These are phyloP conservation scores for Macrocybe gigantea DNA, from an alignment of 768 basidiomycete genomes.

Conservation along the genomic window DNA sequence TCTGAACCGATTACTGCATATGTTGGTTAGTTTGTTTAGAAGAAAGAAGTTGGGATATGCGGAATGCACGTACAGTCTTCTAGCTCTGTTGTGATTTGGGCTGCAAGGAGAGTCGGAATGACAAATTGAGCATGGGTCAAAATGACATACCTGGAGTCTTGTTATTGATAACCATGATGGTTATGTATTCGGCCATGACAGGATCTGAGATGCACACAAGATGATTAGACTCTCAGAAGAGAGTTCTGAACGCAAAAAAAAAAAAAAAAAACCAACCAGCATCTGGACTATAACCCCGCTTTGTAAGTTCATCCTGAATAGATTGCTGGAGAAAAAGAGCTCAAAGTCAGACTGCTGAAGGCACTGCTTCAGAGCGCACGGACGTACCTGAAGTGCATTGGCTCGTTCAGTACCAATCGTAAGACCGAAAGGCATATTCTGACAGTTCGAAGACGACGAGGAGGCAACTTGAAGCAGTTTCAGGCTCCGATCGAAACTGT, in stretches of 20 bases:
- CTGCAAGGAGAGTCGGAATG: slow-evolving; percentile 29
- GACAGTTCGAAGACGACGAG: slow-evolving; percentile 16
- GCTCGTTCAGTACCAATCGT: slow-evolving; percentile 79
- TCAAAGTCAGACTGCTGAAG: neutral
- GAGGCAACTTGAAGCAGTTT: slow-evolving; percentile 5
- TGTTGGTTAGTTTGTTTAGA: neutral
- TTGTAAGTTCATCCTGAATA: slow-evolving; percentile 77
- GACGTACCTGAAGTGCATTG: slow-evolving; percentile 53
- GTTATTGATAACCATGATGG: slow-evolving; percentile 93
- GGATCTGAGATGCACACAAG: slow-evolving; percentile 45
- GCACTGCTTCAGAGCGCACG: neutral
- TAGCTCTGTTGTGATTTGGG: slow-evolving; percentile 83
- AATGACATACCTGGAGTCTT: slow-evolving; percentile 65
- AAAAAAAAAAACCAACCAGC: slow-evolving; percentile 48
- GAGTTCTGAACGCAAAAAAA: neutral
- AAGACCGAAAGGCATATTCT: slow-evolving; percentile 66
- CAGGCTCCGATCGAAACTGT: too few species aligned
- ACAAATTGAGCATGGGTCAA: slow-evolving; percentile 1
- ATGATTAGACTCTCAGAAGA: slow-evolving; percentile 4
- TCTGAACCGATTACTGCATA: slow-evolving; percentile 68
- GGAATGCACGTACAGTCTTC: slow-evolving; percentile 58
- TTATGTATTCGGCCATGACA: slow-evolving; percentile 93
- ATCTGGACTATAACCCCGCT: slow-evolving; percentile 67
- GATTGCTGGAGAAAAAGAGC: slow-evolving; percentile 44
- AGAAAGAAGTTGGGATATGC: slow-evolving; percentile 2